Percentiles rank a stretch among this genome's conserved stretches.
phyloP scores from a whole-genome alignment of 352 stramenopile species.

The Elongisporangium undulatum region DNA sequence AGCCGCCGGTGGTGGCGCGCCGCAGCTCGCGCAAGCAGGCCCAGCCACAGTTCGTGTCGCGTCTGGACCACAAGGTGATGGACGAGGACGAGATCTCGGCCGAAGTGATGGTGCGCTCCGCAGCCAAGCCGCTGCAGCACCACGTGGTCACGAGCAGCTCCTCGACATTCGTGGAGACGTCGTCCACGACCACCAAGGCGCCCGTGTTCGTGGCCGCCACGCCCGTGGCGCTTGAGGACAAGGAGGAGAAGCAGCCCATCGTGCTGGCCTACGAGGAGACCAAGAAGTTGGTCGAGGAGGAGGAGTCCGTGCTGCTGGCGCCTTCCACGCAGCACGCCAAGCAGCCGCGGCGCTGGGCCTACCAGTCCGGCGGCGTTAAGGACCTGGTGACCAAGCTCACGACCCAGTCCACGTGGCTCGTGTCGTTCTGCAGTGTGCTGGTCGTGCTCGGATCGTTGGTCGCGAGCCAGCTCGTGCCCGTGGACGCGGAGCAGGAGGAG shows the following conservation, averaged over 20 bases:
- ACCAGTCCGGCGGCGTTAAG: slow-evolving; percentile 12
- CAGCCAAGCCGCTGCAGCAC: slow-evolving; percentile 31
- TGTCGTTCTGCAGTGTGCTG: slow-evolving; percentile 62
- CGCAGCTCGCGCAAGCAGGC: slow-evolving; percentile 14
- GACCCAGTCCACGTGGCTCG: slow-evolving; percentile 44
- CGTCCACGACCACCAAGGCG: slow-evolving; percentile 10
- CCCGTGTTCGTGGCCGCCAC: slow-evolving; percentile 19
- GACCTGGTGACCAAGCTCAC: slow-evolving; percentile 46
- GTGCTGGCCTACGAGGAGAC: not conserved
- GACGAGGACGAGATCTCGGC: slow-evolving; percentile 45
- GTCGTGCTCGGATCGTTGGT: slow-evolving; percentile 65
- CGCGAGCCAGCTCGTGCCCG: slow-evolving; percentile 50
- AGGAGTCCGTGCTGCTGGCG: slow-evolving; percentile 20
- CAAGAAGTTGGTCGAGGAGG: slow-evolving; percentile 10
- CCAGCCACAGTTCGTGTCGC: slow-evolving; percentile 26
- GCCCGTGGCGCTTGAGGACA: slow-evolving; percentile 45
- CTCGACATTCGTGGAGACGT: slow-evolving; percentile 1
- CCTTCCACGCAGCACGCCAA: not conserved
- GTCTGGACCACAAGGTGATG: slow-evolving; percentile 24
- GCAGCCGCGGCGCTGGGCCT: slow-evolving; percentile 1
- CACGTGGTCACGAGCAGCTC: slow-evolving; percentile 21
- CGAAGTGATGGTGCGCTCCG: slow-evolving; percentile 42
- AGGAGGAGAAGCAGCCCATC: slow-evolving; percentile 16
- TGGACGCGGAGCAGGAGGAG: slow-evolving; percentile 15
- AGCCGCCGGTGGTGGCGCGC: slow-evolving; percentile 4